A percentile compares a stretch with the other conserved stretches of the same genome.
These are phyloP conservation scores for Myxozyma udenii DNA, from an alignment of 805 yeast genomes.

Conservation along the genomic window DNA sequence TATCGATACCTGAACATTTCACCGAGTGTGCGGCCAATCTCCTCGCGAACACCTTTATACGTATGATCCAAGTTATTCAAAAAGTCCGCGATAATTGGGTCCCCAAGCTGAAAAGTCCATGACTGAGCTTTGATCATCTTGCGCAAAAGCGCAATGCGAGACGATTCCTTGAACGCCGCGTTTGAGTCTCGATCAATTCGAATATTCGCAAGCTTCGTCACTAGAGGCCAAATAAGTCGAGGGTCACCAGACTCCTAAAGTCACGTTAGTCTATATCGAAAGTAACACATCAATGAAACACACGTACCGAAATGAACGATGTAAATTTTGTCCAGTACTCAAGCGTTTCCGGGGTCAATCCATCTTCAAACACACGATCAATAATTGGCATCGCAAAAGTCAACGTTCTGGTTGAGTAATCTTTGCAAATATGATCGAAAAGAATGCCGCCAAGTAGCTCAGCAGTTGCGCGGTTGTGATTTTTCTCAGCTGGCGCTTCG, in stretches of 20 bases:
- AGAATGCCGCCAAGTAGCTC: constrained; percentile 69
- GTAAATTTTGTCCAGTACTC: constrained; percentile 72
- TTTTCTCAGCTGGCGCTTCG: constrained; percentile 59
- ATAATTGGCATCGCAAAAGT: constrained; percentile 41
- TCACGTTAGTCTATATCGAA: not conserved
- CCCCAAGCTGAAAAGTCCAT: constrained; percentile 49
- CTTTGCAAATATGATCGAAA: constrained; percentile 35
- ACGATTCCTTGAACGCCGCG: constrained; percentile 62
- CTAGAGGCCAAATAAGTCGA: constrained; percentile 60
- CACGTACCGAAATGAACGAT: constrained; percentile 54
- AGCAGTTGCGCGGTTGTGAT: constrained; percentile 68
- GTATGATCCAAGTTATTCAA: constrained; percentile 57
- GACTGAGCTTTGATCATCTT: constrained; percentile 50
- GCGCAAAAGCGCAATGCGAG: constrained; percentile 56
- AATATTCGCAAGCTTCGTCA: constrained; percentile 47
- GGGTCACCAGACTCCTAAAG: constrained; percentile 42
- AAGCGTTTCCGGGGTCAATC: constrained; percentile 68
- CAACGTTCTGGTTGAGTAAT: constrained; percentile 13
- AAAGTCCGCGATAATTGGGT: constrained; percentile 41
- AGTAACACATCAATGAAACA: not conserved
- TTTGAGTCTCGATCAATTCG: constrained; percentile 50
- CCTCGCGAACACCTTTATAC: constrained; percentile 54
- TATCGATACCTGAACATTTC: constrained; percentile 45
- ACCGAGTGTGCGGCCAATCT: constrained; percentile 60
- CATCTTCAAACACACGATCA: constrained; percentile 47